A percentile compares a stretch with the other conserved stretches of the same genome.
Conservation (phyloP, 1,139 yeast genomes). For the Kodamaea fungicola region DNA sequence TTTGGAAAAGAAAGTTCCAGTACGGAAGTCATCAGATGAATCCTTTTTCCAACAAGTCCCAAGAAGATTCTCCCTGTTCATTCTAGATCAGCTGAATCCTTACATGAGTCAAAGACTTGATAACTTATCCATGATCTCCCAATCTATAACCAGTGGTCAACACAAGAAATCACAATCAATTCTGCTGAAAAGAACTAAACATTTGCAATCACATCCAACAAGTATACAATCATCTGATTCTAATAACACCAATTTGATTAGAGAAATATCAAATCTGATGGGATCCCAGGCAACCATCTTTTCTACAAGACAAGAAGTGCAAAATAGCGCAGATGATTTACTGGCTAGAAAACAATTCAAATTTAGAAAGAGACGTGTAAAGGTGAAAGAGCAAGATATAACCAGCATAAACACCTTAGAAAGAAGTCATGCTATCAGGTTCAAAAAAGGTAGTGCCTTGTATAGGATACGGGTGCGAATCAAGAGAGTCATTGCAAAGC, state of each 20-base stretch:
- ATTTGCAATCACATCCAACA: constrained; percentile 2
- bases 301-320: constrained; percentile 29
- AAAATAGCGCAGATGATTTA: not conserved
- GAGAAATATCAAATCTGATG: constrained; percentile 37
- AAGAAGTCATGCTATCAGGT: constrained; percentile 34
- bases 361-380: constrained; percentile 4
- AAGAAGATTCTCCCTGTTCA: constrained; percentile 40
- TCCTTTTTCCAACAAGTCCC: constrained; percentile 34
- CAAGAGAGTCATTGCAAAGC: constrained; percentile 20
- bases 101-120: constrained; percentile 23
- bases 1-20: not conserved
- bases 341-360: constrained; percentile 3
- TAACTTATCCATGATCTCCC: constrained; percentile 24
- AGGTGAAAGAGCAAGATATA: constrained; percentile 12
- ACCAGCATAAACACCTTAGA: constrained; percentile 16
- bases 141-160: constrained; percentile 22
- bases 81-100: constrained; percentile 36
- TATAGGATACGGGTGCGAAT: constrained; percentile 30
- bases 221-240: constrained; percentile 2
- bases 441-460: constrained; percentile 29
- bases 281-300: constrained; percentile 47
- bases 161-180: constrained; percentile 3
- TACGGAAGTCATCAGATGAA: constrained; percentile 5
- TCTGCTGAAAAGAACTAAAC: constrained; percentile 1
- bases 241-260: constrained; percentile 5